Conservation (phyloP, 441 rosid genomes). For the Pelargonium citronellum region DNA sequence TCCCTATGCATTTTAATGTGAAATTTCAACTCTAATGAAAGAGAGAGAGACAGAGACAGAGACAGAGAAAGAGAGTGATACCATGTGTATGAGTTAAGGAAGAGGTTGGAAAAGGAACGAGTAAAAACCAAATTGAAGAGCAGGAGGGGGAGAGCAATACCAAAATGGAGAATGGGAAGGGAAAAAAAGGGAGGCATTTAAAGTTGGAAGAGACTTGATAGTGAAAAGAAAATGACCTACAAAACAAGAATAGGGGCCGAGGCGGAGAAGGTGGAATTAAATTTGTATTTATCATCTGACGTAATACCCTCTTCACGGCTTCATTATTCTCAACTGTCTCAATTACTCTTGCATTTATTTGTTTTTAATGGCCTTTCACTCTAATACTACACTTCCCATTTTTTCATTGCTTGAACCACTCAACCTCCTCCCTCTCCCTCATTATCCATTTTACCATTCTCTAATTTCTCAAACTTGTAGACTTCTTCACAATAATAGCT, state of each 20-base stretch:
- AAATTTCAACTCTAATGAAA: constrained; percentile 4
- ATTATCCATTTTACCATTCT: constrained; percentile 24
- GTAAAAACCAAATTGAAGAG: constrained; percentile 27
- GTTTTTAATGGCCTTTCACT: constrained; percentile 71
- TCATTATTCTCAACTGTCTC: constrained; percentile 96
- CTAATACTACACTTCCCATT: constrained; percentile 32
- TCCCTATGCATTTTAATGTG: constrained; percentile 15
- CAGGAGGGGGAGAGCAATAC: constrained; percentile 29
- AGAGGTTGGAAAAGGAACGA: constrained; percentile 15
- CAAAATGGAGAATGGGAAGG: constrained; percentile 33
- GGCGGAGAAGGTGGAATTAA: constrained; percentile 38
- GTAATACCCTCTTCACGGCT: constrained; percentile 38
- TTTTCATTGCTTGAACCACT: constrained; percentile 61
- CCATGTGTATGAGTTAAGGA: constrained; percentile 22
- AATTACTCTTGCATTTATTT: constrained; percentile 92
- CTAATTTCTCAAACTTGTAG: background rate
- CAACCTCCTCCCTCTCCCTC: constrained; percentile 22
- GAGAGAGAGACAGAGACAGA: constrained; percentile 9
- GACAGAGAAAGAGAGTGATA: background rate
- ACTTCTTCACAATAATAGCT: constrained; percentile 2
- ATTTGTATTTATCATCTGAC: constrained; percentile 82
- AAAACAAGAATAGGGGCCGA: constrained; percentile 19
- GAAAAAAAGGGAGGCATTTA: constrained; percentile 29
- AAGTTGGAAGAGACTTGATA: constrained; percentile 36
- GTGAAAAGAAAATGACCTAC: constrained; percentile 28